phyloP scores from a whole-genome alignment of 805 yeast species.

The Ogataea glucozyma region DNA sequence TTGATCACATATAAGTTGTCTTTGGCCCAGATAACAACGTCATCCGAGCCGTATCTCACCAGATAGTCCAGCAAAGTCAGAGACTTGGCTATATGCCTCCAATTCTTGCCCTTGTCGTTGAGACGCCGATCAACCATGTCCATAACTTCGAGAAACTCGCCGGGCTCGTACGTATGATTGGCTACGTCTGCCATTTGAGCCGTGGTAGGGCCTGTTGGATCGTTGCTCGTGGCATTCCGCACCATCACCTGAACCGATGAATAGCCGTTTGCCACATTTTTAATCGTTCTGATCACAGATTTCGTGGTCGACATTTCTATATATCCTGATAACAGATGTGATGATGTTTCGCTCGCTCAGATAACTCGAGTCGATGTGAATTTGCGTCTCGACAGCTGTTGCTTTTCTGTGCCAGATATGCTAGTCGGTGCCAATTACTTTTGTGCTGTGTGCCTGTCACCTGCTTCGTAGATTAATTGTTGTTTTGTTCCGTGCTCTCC shows the following conservation, averaged over 20 bases:
- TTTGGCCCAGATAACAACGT: slow-evolving; percentile 88
- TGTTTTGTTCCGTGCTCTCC: slow-evolving; percentile 2
- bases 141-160: slow-evolving; percentile 85
- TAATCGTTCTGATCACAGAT: slow-evolving; percentile 75
- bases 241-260: slow-evolving; percentile 82
- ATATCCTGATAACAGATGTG: slow-evolving; percentile 9
- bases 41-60: slow-evolving; percentile 82
- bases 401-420: not conserved
- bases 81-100: slow-evolving; percentile 95
- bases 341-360: too few relatives aligned
- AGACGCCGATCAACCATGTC: slow-evolving; percentile 90
- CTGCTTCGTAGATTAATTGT: not conserved
- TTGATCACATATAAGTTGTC: slow-evolving; percentile 86
- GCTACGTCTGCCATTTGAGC: slow-evolving; percentile 83
- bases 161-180: slow-evolving; percentile 63
- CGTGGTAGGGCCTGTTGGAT: slow-evolving; percentile 79
- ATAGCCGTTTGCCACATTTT: slow-evolving; percentile 89
- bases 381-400: slow-evolving; percentile 1
- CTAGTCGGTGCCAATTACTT: not conserved
- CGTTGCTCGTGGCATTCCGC: slow-evolving; percentile 90
- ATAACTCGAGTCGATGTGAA: slow-evolving; percentile 1
- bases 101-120: slow-evolving; percentile 94
- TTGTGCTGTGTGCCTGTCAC: not conserved
- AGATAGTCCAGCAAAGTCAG: slow-evolving; percentile 86
- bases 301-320: slow-evolving; percentile 59